Percentiles rank a stretch among this genome's conserved stretches.
Evolutionary conservation across 2,329 filamentous ascomycete genomes (phyloP).

Genomic region (Hymenoscyphus scutula): DNA sequence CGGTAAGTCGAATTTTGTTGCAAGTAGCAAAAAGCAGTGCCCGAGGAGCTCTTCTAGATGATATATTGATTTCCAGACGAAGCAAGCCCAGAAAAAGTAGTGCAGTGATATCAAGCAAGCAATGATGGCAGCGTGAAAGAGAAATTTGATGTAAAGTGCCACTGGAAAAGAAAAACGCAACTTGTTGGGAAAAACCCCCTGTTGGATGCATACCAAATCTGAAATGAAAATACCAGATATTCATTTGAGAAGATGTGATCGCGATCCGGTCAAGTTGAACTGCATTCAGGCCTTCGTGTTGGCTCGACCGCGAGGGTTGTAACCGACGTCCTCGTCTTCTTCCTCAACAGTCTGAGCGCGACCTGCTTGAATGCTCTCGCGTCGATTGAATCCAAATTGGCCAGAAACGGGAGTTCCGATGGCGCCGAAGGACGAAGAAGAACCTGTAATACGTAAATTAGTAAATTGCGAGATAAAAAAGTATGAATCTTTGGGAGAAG

Average conservation of each 20-base stretch:
- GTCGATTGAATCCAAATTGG: not conserved
- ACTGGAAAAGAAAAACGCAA: too few relatives aligned
- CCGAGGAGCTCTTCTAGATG: not conserved
- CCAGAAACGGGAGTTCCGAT: not conserved
- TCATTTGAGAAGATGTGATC: not conserved
- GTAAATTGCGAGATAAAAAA: not conserved
- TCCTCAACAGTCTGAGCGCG: slow-evolving; percentile 2
- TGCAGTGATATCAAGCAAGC: too few relatives aligned
- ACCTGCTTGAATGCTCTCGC: not conserved
- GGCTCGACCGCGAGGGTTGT: not conserved
- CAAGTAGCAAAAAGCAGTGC: not conserved
- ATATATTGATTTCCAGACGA: too few relatives aligned
- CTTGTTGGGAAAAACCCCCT: too few relatives aligned
- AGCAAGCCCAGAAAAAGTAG: too few relatives aligned
- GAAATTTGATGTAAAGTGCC: too few relatives aligned
- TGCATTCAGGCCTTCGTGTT: not conserved
- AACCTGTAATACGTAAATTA: not conserved
- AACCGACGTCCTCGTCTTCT: slow-evolving; percentile 8
- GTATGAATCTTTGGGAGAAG: not conserved
- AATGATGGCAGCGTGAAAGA: too few relatives aligned
- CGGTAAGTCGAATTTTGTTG: not conserved
- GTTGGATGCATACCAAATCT: not conserved
- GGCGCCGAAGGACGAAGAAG: not conserved
- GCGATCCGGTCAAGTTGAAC: not conserved
- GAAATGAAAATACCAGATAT: slow-evolving; percentile 1